phyloP scores from a whole-genome alignment of 306 rosid genomes.

The Cucumis hystrix region DNA sequence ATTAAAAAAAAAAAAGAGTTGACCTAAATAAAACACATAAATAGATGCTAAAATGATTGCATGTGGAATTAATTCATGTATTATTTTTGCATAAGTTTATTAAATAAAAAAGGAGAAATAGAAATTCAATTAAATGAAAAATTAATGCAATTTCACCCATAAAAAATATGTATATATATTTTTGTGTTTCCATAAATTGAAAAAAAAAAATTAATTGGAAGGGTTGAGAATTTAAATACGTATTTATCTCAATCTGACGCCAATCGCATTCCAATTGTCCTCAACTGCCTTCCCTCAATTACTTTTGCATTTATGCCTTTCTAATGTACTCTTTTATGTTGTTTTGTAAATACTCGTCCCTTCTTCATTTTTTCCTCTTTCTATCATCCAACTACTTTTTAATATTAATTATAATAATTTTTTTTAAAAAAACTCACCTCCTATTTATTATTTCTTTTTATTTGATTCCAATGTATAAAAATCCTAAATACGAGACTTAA shows the following conservation, averaged over 20 bases:
- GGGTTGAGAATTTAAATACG: slow-evolving; percentile 1
- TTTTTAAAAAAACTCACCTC: background rate
- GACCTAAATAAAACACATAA: background rate
- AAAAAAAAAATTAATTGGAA: background rate
- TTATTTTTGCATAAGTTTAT: background rate
- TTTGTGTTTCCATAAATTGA: background rate
- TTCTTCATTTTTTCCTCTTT: background rate
- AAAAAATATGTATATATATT: too few species aligned
- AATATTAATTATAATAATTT: too few species aligned
- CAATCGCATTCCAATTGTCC: background rate
- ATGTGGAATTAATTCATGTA: background rate
- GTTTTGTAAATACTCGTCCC: background rate
- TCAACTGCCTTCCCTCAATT: background rate
- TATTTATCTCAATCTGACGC: slow-evolving; percentile 6
- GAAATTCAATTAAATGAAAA: background rate
- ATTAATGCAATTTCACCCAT: background rate
- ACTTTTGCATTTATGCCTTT: slow-evolving; percentile 5
- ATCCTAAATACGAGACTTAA: too few species aligned
- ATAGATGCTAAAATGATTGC: background rate
- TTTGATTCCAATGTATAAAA: too few species aligned
- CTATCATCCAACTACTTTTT: background rate
- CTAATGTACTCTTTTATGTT: background rate
- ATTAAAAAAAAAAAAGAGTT: background rate
- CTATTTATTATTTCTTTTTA: too few species aligned
- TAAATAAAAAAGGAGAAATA: background rate